phyloP scores from a whole-genome alignment of 129 eudicot genomes.

The Centrapalus pauciflorus region DNA sequence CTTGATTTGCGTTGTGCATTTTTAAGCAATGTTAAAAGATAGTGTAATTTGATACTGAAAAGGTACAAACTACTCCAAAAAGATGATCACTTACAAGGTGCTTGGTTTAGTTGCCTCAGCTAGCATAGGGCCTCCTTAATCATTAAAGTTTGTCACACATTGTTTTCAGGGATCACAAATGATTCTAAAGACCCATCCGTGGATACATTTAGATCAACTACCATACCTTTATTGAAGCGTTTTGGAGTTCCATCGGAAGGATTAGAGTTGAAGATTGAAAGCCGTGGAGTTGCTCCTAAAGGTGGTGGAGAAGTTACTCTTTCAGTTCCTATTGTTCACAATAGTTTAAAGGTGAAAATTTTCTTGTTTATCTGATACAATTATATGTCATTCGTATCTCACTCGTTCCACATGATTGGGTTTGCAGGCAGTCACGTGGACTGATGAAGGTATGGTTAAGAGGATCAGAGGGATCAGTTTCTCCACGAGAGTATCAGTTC shows the following conservation, averaged over 20 bases:
- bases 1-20: neutral
- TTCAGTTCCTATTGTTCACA: slow-evolving; percentile 68
- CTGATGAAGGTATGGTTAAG: slow-evolving; percentile 91
- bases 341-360: slow-evolving; percentile 56
- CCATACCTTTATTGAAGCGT: slow-evolving; percentile 65
- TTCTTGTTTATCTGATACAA: neutral
- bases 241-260: slow-evolving; percentile 88
- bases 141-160: slow-evolving; percentile 1
- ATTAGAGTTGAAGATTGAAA: slow-evolving; percentile 67
- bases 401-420: neutral
- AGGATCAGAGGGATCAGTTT: slow-evolving; percentile 82
- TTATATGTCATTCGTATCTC: neutral
- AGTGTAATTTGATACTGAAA: neutral
- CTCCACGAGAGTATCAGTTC: slow-evolving; percentile 84
- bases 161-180: slow-evolving; percentile 79
- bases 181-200: slow-evolving; percentile 91
- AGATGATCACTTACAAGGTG: neutral
- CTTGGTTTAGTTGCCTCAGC: neutral
- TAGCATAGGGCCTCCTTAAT: neutral
- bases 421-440: slow-evolving; percentile 78
- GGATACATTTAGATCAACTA: slow-evolving; percentile 76
- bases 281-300: slow-evolving; percentile 87
- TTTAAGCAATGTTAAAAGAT: neutral
- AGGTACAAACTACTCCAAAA: neutral
- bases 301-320: slow-evolving; percentile 93